Evolutionary conservation across 108 stramenopile species (phyloP).

Genomic region (Nitzschia putrida): DNA sequence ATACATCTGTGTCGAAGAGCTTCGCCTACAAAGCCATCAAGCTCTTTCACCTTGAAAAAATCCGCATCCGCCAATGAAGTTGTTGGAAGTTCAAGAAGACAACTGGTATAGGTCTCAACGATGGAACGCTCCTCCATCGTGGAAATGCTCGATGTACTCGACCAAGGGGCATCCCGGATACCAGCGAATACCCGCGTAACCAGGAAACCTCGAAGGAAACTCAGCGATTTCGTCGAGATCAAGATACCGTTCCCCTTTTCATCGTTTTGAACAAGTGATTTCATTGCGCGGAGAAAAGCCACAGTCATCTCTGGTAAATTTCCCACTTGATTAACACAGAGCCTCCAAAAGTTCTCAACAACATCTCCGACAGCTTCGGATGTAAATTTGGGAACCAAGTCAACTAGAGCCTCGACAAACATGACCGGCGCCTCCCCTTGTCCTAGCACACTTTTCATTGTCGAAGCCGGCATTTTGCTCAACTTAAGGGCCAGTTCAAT

Average conservation of each 20-base stretch:
- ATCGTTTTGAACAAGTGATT: constrained; percentile 26
- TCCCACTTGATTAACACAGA: constrained; percentile 42
- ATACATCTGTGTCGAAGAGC: constrained; percentile 25
- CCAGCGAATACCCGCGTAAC: constrained; percentile 42
- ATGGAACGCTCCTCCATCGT: constrained; percentile 21
- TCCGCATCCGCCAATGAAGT: constrained; percentile 22
- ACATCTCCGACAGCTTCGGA: constrained; percentile 49
- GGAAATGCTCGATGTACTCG: not conserved
- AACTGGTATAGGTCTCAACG: constrained; percentile 29
- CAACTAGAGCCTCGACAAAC: constrained; percentile 43
- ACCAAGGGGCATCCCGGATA: constrained; percentile 38
- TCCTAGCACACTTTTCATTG: constrained; percentile 35
- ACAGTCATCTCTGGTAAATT: constrained; percentile 28
- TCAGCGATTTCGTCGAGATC: constrained; percentile 51
- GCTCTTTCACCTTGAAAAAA: constrained; percentile 15
- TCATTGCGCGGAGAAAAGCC: constrained; percentile 22
- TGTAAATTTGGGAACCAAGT: constrained; percentile 51
- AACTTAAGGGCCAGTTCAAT: constrained; percentile 51
- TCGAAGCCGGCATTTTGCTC: constrained; percentile 39
- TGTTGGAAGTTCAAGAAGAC: constrained; percentile 29
- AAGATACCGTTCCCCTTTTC: constrained; percentile 15
- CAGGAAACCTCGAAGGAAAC: constrained; percentile 44
- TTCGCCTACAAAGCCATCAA: constrained; percentile 33
- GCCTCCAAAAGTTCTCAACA: constrained; percentile 39
- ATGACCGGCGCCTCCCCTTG: constrained; percentile 26